Base-by-base conservation (phyloP, 225 moss, liverwort and hornwort genomes). In the Thuidium tamariscinum region DNA sequence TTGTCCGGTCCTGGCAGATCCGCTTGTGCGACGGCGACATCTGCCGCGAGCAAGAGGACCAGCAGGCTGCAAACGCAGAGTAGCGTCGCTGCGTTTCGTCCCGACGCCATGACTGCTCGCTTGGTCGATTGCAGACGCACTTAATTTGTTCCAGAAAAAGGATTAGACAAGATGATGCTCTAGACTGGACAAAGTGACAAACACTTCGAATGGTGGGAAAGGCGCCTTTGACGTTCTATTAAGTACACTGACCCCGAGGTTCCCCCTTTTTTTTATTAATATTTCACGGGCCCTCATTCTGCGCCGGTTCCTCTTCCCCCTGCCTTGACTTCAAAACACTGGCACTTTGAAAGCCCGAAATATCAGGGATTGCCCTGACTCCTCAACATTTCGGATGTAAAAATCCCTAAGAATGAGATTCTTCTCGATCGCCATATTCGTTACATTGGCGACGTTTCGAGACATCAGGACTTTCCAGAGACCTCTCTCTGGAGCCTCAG, bases 31-130 rank as follows among this genome's bases (percentile, higher is more conserved):
- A 25, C 70, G 76, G 83, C 16, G 27, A 86, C 88, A 70, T 89
- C 77, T 32, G 81, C 76, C 63, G 60, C 60, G 11, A 91, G 39
- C 84, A 91, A 42, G 34, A 81, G 49, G 27, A 89, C 16, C 70
- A 91, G 1, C 39, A 89, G 8, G 70, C 86, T 86, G 71, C 88
- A 86, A 23, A 86, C 71, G 44, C 91, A 89, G 29, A 91, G 46
- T 21, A 89, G 81, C 49, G 56, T 54, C 44, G 55, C 29, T 19
- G 83, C 26, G 46, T 76, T 85, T 17, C 86, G 63, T 37, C 18
- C 37, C n/a, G 88, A 81, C n/a, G 81, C 91, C 91, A 91, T 91
- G 48, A 69, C 57, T 69, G 6, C 44, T 55, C 30, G 34, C 64
- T 76, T 54, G 65, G 51, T 86, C 19, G 79, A 49, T 74, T 55